Base-by-base conservation (phyloP, 257 asterid genomes). In the Rehmannia glutinosa region DNA sequence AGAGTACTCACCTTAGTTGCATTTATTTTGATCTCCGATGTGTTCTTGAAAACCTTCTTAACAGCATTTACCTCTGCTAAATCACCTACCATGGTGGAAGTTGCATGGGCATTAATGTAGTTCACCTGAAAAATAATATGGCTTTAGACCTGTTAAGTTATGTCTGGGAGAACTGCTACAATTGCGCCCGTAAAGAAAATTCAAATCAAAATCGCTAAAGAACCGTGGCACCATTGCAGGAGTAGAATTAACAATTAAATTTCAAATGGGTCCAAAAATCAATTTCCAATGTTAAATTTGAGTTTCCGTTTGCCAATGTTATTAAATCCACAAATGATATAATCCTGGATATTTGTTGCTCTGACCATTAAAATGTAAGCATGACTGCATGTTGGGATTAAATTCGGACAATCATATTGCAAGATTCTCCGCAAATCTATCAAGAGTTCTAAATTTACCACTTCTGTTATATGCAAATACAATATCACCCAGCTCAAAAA, bases 101-200 rank as follows among this genome's bases (percentile, higher is more conserved):
- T 91, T 54, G 98, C 98, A 74, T 91, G 98, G 45, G 96, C 96
- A 71, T 91, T 91, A 50, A 91, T 91, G 82, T 89, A 91, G 75
- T 91, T 91, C 62, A 91, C 98, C 98, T 91, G 87, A 74, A 68
- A 79, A 51, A n/a, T 45, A 75, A 39, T 21, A 16, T 25, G 32
- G n/a, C n/a, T 2, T 42, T 7, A 1, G 25, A 61, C 23, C 46
- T 12, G 58, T 73, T 58, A n/a, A 45, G 58, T 46, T 8, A 43
- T 4, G 49, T 25, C 15, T 49, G 1, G 46, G 28, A 47, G 42
- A 62, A 51, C 33, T 50, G 27, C 38, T 56, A 30, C 39, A 10
- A 30, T 23, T 21, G 13, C 42, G 67, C 39, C n/a, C n/a, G n/a
- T n/a, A n/a, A n/a, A n/a, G n/a, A n/a, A n/a, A n/a, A n/a, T n/a